These are phyloP conservation scores for Coprinopsis marcescibilis DNA, from an alignment of 768 basidiomycete species.

Conservation along the genomic window DNA sequence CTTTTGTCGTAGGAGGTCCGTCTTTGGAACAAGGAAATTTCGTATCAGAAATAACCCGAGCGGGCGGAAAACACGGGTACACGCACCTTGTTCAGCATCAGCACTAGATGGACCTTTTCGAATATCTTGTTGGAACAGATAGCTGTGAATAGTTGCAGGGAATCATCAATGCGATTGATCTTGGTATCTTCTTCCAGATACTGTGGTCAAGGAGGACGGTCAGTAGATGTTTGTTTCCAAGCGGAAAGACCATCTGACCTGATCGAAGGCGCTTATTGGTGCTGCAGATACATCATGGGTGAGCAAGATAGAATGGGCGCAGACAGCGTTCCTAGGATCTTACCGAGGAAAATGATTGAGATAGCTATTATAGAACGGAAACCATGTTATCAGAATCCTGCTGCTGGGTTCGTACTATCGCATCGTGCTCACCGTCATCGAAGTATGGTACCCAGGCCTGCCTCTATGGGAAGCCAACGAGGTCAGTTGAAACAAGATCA, in stretches of 20 bases:
- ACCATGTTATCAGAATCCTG: neutral
- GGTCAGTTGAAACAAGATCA: slow-evolving; percentile 8
- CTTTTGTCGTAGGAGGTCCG: slow-evolving; percentile 69
- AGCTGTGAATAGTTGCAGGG: slow-evolving; percentile 68
- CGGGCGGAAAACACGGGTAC: neutral
- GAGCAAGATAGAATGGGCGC: slow-evolving; percentile 1
- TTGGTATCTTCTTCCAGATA: slow-evolving; percentile 79
- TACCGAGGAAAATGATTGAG: slow-evolving; percentile 74
- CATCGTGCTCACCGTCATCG: slow-evolving; percentile 59
- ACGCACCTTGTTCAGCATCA: slow-evolving; percentile 74
- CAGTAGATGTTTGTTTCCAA: slow-evolving; percentile 7
- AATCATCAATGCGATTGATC: slow-evolving; percentile 78
- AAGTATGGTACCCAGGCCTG: slow-evolving; percentile 83
- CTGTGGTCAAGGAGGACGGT: slow-evolving; percentile 26
- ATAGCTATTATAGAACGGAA: slow-evolving; percentile 41
- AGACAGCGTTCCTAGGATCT: neutral
- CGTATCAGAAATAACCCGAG: neutral
- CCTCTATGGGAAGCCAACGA: slow-evolving; percentile 37
- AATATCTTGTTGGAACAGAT: slow-evolving; percentile 75
- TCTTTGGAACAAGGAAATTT: slow-evolving; percentile 32
- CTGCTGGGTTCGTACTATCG: neutral
- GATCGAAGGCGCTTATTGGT: slow-evolving; percentile 83
- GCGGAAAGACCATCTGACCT: slow-evolving; percentile 37
- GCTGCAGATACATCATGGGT: slow-evolving; percentile 30
- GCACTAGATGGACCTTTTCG: slow-evolving; percentile 63